Evolutionary conservation across 257 asterid species (phyloP).

Genomic region (Ballota nigra): DNA sequence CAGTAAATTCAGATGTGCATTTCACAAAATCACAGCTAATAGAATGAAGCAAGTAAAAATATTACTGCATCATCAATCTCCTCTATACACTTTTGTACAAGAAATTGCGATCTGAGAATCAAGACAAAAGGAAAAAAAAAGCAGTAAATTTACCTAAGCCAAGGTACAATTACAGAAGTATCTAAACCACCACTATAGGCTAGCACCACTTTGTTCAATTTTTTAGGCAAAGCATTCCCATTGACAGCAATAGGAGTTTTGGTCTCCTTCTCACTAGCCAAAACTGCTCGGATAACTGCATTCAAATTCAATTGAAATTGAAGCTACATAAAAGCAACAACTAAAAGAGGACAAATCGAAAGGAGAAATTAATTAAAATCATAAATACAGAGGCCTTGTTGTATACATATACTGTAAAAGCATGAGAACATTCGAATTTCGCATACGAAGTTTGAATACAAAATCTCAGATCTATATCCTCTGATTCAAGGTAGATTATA

Average conservation of each 20-base stretch:
- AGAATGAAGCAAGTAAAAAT: too few species aligned
- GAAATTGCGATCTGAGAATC: background rate
- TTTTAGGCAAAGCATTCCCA: background rate
- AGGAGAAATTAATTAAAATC: background rate
- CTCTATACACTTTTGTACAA: too few species aligned
- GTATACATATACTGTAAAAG: background rate
- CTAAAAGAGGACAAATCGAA: too few species aligned
- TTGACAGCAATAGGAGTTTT: background rate
- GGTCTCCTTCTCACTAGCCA: background rate
- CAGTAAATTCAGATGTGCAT: too few species aligned
- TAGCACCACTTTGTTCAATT: constrained; percentile 1
- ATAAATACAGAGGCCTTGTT: background rate
- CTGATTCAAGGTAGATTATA: too few species aligned
- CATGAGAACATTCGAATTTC: background rate
- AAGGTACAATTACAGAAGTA: background rate
- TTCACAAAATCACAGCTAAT: too few species aligned
- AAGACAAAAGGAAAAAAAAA: background rate
- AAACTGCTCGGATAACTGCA: background rate
- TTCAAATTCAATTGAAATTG: background rate
- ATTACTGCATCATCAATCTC: background rate
- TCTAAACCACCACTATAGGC: constrained; percentile 4
- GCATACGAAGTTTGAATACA: too few species aligned
- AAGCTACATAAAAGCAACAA: background rate
- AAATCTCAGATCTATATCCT: too few species aligned
- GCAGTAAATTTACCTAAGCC: background rate